Evolutionary conservation across 768 basidiomycete genomes (phyloP).

Genomic region (Amanita jacksonii): DNA sequence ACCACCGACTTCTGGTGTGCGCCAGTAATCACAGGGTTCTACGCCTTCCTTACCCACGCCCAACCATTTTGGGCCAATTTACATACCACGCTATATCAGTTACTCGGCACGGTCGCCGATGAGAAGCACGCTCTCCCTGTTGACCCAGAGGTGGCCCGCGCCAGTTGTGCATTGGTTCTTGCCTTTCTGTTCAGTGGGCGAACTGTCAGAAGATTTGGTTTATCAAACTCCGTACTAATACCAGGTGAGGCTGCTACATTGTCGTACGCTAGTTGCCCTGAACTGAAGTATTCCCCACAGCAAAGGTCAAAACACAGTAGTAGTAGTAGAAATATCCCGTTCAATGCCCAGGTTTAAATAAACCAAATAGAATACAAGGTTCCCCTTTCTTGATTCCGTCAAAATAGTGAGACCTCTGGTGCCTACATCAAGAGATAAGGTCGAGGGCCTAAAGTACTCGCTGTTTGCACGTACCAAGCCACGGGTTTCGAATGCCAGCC

Average conservation of each 20-base stretch:
- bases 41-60: slow-evolving; percentile 76
- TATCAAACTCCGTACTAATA: slow-evolving; percentile 7
- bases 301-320: slow-evolving; percentile 1
- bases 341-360: too few species aligned
- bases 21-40: slow-evolving; percentile 65
- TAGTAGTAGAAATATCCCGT: background rate
- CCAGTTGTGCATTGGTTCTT: slow-evolving; percentile 61
- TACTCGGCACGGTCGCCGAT: slow-evolving; percentile 30
- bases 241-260: background rate
- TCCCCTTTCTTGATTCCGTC: background rate
- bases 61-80: slow-evolving; percentile 75
- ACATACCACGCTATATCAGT: slow-evolving; percentile 36
- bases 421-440: background rate
- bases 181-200: slow-evolving; percentile 51
- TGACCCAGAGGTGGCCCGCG: slow-evolving; percentile 57
- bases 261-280: background rate
- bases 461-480: slow-evolving; percentile 43
- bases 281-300: background rate
- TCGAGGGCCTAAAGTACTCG: background rate
- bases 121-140: slow-evolving; percentile 35
- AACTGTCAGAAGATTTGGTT: slow-evolving; percentile 54
- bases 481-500: slow-evolving; percentile 88
- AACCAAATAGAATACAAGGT: background rate
- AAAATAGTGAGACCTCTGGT: slow-evolving; percentile 4
- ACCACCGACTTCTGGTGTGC: slow-evolving; percentile 82